Percentiles rank a stretch among this genome's conserved stretches.
Conservation (phyloP, 768 basidiomycete species). For the Russula olivacea region DNA sequence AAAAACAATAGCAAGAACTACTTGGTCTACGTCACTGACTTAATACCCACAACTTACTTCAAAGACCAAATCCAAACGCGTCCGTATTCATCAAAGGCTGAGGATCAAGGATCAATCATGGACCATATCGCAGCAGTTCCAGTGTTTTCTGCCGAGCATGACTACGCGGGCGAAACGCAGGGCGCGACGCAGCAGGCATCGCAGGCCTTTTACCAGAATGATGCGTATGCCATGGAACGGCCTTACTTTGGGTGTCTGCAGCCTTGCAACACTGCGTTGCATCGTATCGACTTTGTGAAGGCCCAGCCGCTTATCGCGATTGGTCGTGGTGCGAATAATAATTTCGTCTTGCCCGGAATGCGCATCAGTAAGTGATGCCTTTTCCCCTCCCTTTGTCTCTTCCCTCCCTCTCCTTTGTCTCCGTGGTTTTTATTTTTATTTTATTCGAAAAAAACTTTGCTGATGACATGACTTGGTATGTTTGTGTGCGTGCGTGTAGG, state of each 20-base stretch:
- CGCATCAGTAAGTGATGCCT: conserved; percentile 55
- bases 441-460: conserved; percentile 13
- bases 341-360: conserved; percentile 59
- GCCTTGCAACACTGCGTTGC: conserved; percentile 11
- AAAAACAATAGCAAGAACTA: background rate
- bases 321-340: conserved; percentile 29
- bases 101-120: background rate
- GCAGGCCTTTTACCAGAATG: background rate
- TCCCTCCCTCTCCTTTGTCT: background rate
- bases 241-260: conserved; percentile 20
- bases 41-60: background rate
- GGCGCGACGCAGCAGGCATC: conserved; percentile 23
- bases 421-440: conserved; percentile 9
- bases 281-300: conserved; percentile 22
- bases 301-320: conserved; percentile 2
- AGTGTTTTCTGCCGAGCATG: background rate
- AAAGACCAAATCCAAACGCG: background rate
- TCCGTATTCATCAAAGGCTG: background rate
- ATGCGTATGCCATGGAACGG: conserved; percentile 11
- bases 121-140: background rate
- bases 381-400: background rate
- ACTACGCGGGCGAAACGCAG: conserved; percentile 18
- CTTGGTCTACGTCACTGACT: background rate
- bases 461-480: background rate
- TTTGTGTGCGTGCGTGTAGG: conserved; percentile 29